Percentiles rank a stretch among this genome's conserved stretches.
Conservation (phyloP, 306 rosid genomes). For the Prunus salicina region DNA sequence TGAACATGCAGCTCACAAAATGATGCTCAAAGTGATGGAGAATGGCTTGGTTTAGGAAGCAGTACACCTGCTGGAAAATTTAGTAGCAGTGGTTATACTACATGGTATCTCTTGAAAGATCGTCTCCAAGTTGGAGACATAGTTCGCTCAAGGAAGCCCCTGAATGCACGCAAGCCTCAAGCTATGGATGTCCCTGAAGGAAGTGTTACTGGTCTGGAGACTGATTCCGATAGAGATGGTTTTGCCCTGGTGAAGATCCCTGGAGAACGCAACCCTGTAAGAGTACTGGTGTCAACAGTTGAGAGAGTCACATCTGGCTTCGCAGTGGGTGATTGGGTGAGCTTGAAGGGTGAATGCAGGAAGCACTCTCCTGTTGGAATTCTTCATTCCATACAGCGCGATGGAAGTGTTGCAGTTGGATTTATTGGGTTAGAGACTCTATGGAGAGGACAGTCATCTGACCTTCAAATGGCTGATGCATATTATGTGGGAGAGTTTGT, state of each 20-base stretch:
- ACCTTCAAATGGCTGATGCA: conserved; percentile 45
- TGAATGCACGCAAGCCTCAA: conserved; percentile 48
- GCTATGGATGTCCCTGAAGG: conserved; percentile 66
- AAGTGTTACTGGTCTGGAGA: conserved; percentile 58
- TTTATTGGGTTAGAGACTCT: conserved; percentile 66
- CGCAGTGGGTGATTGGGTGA: conserved; percentile 73
- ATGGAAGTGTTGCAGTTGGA: conserved; percentile 54
- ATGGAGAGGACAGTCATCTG: conserved; percentile 57
- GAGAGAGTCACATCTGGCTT: conserved; percentile 64
- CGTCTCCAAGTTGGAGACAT: conserved; percentile 60
- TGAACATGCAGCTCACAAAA: conserved; percentile 50
- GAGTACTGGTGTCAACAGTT: conserved; percentile 49
- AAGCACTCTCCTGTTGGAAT: conserved; percentile 69
- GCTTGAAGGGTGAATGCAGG: conserved; percentile 32
- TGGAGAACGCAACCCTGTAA: conserved; percentile 54
- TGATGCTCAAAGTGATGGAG: conserved; percentile 49
- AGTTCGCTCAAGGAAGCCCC: conserved; percentile 67
- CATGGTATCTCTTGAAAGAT: conserved; percentile 72
- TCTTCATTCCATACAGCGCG: conserved; percentile 59
- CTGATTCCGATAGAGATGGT: conserved; percentile 33
- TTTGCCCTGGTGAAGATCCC: conserved; percentile 60
- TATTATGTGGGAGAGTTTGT: conserved; percentile 68
- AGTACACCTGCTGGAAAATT: conserved; percentile 33
- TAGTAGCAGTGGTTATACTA: conserved; percentile 32
- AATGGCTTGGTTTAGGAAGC: conserved; percentile 54